These are phyloP conservation scores for Cyclaneusma minus DNA, from an alignment of 2,329 filamentous ascomycete genomes.

Conservation along the genomic window DNA sequence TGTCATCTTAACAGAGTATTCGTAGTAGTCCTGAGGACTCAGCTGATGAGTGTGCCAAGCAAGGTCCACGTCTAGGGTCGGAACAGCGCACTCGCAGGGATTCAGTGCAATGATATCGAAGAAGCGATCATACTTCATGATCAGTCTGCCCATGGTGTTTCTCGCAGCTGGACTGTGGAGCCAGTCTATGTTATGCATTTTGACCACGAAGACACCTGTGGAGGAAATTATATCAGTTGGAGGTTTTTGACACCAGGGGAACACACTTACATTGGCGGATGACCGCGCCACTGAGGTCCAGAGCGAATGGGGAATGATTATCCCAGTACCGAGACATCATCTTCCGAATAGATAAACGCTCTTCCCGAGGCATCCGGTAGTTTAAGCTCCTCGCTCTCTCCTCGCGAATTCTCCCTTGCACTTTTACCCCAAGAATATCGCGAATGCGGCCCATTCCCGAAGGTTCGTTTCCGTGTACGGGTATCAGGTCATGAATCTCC, in stretches of 20 bases:
- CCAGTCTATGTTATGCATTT: constrained; percentile 69
- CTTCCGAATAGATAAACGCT: constrained; percentile 35
- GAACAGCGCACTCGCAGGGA: constrained; percentile 37
- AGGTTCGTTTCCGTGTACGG: too few relatives aligned
- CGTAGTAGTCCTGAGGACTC: constrained; percentile 44
- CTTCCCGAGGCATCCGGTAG: constrained; percentile 10
- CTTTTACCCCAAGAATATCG: too few relatives aligned
- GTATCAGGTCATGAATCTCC: too few relatives aligned
- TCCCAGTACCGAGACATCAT: constrained; percentile 61
- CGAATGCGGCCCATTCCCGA: too few relatives aligned
- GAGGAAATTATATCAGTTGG: too few relatives aligned
- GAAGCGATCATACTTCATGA: constrained; percentile 51
- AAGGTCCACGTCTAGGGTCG: constrained; percentile 60
- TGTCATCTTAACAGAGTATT: constrained; percentile 31
- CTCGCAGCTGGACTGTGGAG: constrained; percentile 51
- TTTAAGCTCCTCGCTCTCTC: constrained; percentile 8
- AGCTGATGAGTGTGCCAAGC: constrained; percentile 76
- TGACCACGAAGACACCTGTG: constrained; percentile 49
- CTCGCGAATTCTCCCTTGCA: too few relatives aligned
- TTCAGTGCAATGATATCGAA: constrained; percentile 37
- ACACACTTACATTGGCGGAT: too few relatives aligned
- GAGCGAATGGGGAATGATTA: constrained; percentile 46
- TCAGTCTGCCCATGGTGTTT: constrained; percentile 47
- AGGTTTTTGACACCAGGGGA: too few relatives aligned
- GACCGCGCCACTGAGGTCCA: constrained; percentile 51